These are phyloP conservation scores for Euphorbia pulcherrima DNA, from an alignment of 345 rosid genomes.

Conservation along the genomic window DNA sequence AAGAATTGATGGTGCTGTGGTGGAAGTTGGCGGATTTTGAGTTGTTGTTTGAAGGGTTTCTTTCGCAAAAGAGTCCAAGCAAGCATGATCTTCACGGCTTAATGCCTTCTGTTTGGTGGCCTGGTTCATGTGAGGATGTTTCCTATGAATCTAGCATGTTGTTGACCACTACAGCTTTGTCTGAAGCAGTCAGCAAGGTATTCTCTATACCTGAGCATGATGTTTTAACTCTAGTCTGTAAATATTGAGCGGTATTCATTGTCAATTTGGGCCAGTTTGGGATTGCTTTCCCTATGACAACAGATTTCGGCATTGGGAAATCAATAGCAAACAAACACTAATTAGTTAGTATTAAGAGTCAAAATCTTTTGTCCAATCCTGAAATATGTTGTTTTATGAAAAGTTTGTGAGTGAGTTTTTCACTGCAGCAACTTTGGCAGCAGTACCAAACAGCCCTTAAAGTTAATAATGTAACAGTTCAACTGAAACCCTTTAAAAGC, in stretches of 20 bases:
- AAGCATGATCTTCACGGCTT: conserved; percentile 79
- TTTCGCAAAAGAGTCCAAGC: conserved; percentile 68
- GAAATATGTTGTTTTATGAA: no score
- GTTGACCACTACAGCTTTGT: conserved; percentile 66
- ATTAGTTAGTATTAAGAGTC: no score
- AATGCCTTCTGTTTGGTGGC: conserved; percentile 98
- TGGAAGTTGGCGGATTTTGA: conserved; percentile 76
- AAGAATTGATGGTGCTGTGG: conserved; percentile 79
- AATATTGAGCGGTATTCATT: not conserved
- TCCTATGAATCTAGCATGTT: conserved; percentile 76
- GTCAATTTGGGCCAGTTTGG: no score
- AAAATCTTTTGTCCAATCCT: no score
- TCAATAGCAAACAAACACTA: no score
- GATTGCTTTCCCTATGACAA: no score
- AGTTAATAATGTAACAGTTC: not conserved
- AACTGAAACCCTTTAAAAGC: not conserved
- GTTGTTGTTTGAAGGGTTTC: conserved; percentile 74
- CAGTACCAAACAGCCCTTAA: no score
- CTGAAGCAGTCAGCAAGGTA: conserved; percentile 81
- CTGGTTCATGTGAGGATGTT: conserved; percentile 82
- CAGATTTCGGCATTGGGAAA: no score
- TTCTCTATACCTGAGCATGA: not conserved
- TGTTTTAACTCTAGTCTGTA: not conserved
- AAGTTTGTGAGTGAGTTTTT: no score
- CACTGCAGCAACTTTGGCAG: no score